Evolutionary conservation across 352 stramenopile species (phyloP).

Genomic region (Blastocystis sp.): DNA sequence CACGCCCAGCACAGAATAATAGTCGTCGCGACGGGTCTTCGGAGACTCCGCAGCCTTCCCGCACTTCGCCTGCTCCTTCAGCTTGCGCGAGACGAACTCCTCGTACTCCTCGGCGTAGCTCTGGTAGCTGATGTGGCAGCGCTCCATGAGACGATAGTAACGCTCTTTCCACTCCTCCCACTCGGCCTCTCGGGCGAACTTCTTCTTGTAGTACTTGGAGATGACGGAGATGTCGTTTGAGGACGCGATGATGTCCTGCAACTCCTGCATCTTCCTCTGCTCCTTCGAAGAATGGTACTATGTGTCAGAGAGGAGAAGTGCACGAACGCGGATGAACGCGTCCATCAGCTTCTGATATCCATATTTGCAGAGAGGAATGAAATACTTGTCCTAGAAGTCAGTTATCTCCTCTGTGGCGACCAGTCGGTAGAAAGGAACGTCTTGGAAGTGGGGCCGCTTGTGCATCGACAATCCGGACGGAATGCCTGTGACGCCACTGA

Average conservation of each 20-base stretch:
- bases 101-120: conserved; percentile 53
- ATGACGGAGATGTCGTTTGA: conserved; percentile 11
- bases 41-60: neutral
- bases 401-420: neutral
- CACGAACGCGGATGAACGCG: neutral
- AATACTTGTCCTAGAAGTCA: conserved; percentile 13
- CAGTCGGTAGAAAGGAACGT: conserved; percentile 25
- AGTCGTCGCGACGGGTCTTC: neutral
- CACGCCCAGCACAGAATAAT: conserved; percentile 35
- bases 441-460: conserved; percentile 5
- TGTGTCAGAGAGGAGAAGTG: neutral
- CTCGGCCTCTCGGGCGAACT: conserved; percentile 40
- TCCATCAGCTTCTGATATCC: conserved; percentile 21
- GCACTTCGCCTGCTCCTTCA: conserved; percentile 8
- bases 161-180: conserved; percentile 48
- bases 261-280: conserved; percentile 35
- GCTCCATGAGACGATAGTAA: neutral
- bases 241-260: neutral
- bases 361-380: neutral
- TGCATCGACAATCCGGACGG: conserved; percentile 13
- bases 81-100: conserved; percentile 23
- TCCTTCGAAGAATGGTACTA: conserved; percentile 27
- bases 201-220: conserved; percentile 29
- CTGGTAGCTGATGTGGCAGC: conserved; percentile 20
- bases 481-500: conserved; percentile 42